Percentiles rank a stretch among this genome's conserved stretches.
phyloP scores from a whole-genome alignment of 2,329 filamentous ascomycete genomes.

The Mycocentrospora acerina region DNA sequence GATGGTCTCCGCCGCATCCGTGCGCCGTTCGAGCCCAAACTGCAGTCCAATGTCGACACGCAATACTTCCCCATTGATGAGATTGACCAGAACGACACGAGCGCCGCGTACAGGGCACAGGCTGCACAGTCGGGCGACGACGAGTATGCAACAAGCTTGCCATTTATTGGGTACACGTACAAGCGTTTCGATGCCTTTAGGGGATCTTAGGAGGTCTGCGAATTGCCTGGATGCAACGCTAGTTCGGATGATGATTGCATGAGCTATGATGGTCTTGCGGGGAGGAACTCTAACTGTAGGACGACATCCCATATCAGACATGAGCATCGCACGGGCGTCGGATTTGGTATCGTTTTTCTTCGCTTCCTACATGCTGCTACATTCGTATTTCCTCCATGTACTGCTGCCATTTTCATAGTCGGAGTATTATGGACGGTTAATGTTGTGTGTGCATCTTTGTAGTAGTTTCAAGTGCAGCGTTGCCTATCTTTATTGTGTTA shows the following conservation, averaged over 20 bases:
- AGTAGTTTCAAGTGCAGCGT: neutral
- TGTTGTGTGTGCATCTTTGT: slow-evolving; percentile 8
- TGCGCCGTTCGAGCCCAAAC: slow-evolving; percentile 91
- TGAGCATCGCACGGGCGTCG: slow-evolving; percentile 21
- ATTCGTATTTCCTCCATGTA: too few species aligned
- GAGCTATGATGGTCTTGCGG: too few species aligned
- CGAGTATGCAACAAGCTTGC: slow-evolving; percentile 88
- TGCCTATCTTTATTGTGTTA: neutral
- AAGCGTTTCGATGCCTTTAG: slow-evolving; percentile 83
- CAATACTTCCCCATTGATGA: slow-evolving; percentile 99
- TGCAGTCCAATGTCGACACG: slow-evolving; percentile 91
- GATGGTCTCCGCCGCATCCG: slow-evolving; percentile 89
- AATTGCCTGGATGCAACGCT: too few species aligned
- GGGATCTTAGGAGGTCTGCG: slow-evolving; percentile 30
- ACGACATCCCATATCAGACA: slow-evolving; percentile 7
- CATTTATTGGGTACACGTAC: slow-evolving; percentile 96
- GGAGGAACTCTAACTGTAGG: too few species aligned
- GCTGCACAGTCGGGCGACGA: slow-evolving; percentile 70
- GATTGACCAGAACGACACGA: slow-evolving; percentile 94
- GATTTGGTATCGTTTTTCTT: slow-evolving; percentile 6
- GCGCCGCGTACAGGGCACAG: slow-evolving; percentile 81
- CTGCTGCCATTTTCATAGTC: too few species aligned
- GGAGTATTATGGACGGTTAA: neutral
- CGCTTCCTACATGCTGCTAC: too few species aligned
- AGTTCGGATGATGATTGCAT: too few species aligned